Percentiles rank a stretch among this genome's conserved stretches.
Conservation (phyloP, 2,329 filamentous ascomycete species). For the Alternaria gaisen region DNA sequence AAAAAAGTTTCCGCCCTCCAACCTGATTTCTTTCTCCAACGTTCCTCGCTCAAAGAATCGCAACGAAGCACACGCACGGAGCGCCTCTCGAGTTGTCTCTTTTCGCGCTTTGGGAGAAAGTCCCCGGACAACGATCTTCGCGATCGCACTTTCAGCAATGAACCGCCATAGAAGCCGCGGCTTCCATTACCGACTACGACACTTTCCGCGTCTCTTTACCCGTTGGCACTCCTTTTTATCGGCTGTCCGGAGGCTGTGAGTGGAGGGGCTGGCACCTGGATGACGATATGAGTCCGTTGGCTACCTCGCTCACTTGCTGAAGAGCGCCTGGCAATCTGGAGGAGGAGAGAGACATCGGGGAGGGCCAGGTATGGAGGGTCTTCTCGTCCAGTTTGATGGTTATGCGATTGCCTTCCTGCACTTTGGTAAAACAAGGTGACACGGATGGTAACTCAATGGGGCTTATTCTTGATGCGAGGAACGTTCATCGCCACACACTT, state of each 20-base stretch:
- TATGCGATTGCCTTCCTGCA: slow-evolving; percentile 85
- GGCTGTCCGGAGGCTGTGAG: slow-evolving; percentile 27
- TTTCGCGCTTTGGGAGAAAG: slow-evolving; percentile 97
- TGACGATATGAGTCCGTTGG: slow-evolving; percentile 88
- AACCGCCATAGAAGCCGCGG: slow-evolving; percentile 99
- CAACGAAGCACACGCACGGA: slow-evolving; percentile 97
- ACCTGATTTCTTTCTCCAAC: slow-evolving; percentile 57
- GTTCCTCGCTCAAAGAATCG: slow-evolving; percentile 99
- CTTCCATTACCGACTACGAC: slow-evolving; percentile 61
- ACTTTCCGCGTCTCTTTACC: slow-evolving; percentile 59
- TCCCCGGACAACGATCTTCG: slow-evolving; percentile 86
- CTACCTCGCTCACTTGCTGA: slow-evolving; percentile 47
- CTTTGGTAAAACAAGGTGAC: slow-evolving; percentile 48
- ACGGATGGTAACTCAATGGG: slow-evolving; percentile 95
- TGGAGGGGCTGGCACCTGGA: slow-evolving; percentile 67
- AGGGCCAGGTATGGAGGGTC: slow-evolving; percentile 57
- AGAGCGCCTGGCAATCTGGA: slow-evolving; percentile 32
- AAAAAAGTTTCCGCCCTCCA: slow-evolving; percentile 32
- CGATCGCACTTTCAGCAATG: slow-evolving; percentile 82
- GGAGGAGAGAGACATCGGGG: slow-evolving; percentile 39
- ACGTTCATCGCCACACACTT: slow-evolving; percentile 59
- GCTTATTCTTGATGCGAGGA: slow-evolving; percentile 99
- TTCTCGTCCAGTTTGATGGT: slow-evolving; percentile 92
- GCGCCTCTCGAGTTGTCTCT: slow-evolving; percentile 47
- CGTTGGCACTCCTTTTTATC: slow-evolving; percentile 60